Percentiles rank a stretch among this genome's conserved stretches.
phyloP scores from a whole-genome alignment of 192 early-diverging fungal genomes.

The Podila minutissima region DNA sequence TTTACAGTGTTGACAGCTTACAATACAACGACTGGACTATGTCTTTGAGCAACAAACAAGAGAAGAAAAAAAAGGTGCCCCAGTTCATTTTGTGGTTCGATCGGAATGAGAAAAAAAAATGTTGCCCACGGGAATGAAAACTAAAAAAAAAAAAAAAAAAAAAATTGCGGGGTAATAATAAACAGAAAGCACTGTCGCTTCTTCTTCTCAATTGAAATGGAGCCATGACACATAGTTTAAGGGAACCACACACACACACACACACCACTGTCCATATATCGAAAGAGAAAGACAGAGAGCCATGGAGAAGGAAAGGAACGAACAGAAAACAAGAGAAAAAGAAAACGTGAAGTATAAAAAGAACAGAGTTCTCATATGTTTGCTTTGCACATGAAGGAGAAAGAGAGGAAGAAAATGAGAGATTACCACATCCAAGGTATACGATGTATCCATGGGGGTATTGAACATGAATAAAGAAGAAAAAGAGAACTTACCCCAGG shows the following conservation, averaged over 20 bases:
- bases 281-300: background rate
- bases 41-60: no score
- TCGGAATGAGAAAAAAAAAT: background rate
- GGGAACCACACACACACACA: no score
- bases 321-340: background rate
- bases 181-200: background rate
- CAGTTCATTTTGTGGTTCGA: background rate
- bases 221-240: background rate
- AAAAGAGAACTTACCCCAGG: slow-evolving; percentile 82
- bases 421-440: background rate
- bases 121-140: slow-evolving; percentile 3
- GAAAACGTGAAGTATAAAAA: slow-evolving; percentile 10
- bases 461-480: slow-evolving; percentile 6
- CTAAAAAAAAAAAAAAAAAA: background rate
- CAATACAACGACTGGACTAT: background rate
- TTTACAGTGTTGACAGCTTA: background rate
- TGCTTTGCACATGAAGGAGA: slow-evolving; percentile 16
- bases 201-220: background rate
- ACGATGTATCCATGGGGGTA: no score
- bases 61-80: no score
- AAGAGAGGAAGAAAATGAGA: slow-evolving; percentile 4
- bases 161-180: slow-evolving; percentile 11
- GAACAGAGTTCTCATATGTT: slow-evolving; percentile 8
- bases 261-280: no score
- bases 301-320: slow-evolving; percentile 1